These are phyloP conservation scores for Tulasnella sp. DNA, from an alignment of 768 basidiomycete species.

Conservation along the genomic window DNA sequence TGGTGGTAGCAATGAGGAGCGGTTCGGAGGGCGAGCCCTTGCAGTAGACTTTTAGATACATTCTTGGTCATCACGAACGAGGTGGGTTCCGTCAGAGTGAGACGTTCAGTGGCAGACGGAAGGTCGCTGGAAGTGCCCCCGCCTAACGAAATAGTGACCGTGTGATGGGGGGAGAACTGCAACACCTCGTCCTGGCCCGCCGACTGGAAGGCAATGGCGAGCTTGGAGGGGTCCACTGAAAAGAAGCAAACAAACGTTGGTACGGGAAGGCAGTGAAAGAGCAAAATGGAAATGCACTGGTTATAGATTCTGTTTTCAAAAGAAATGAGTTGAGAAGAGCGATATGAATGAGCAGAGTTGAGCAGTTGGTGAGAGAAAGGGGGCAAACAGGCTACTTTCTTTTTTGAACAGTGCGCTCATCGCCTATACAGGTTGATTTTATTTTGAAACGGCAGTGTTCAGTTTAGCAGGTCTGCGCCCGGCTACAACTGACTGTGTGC, in stretches of 20 bases:
- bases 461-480: too few species aligned
- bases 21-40: slow-evolving; percentile 11
- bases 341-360: too few species aligned
- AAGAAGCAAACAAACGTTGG: background rate
- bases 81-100: slow-evolving; percentile 1
- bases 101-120: slow-evolving; percentile 9
- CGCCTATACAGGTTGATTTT: too few species aligned
- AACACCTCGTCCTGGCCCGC: background rate
- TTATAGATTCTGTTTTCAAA: too few species aligned
- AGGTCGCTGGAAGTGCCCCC: slow-evolving; percentile 1
- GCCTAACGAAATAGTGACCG: background rate
- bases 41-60: background rate
- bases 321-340: too few species aligned
- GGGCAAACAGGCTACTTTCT: too few species aligned
- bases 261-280: background rate
- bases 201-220: background rate
- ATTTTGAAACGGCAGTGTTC: too few species aligned
- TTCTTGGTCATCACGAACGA: slow-evolving; percentile 6
- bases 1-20: slow-evolving; percentile 14
- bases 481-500: too few species aligned
- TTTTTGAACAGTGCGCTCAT: too few species aligned
- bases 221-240: too few species aligned
- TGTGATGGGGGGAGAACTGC: background rate
- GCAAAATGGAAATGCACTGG: background rate
- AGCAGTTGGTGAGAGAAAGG: too few species aligned